Base-by-base conservation (phyloP, 257 asterid genomes). In the Solanum neorickii region DNA sequence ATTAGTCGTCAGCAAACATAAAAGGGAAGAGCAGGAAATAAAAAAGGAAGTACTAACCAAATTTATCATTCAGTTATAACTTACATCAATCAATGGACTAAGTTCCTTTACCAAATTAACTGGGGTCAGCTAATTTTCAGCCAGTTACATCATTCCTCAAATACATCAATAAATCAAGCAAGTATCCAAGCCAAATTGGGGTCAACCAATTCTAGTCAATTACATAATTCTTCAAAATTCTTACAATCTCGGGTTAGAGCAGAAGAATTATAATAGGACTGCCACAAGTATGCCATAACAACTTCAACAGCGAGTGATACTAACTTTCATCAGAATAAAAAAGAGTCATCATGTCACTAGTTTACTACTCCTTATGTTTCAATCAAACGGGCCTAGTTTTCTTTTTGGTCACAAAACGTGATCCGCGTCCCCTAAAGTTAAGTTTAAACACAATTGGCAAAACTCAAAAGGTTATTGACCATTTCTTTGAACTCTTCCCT, bases 1-100 rank as follows among this genome's bases (percentile, higher is more conserved):
- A 74, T 59, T 83, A 87, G 82, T 91, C 20, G 68, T 87, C 83
- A 87, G 88, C 83, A 72, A 86, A 80, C 76, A 73, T 52, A 76
- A 88, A 77, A 69, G 86, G 65, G 39, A 42, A 25, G 66, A 80
- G 85, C 85, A 82, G 46, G 46, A 49, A 82, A 49, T 18, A 82
- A 15, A 49, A 82, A 82, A 82, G 69, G 31, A 82, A 82, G 29
- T 18, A 49, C 23, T 14, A 49, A 49, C 41, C 84, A 78, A 78
- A 46, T 78, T 27, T 49, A 78, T 78, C 84, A 78, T 46, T 27
- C 16, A 27, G 27, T 13, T 16, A 27, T 27, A 47, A 46, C 42
- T 78, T 16, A 78, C 25, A 27, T 78, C 84, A 78, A 46, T 29
- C 27, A 27, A 46, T 18, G 18, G 66, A 46, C 42, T 47, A 27